These are phyloP conservation scores for Zymoseptoria brevis DNA, from an alignment of 2,329 filamentous ascomycete species.

Conservation along the genomic window DNA sequence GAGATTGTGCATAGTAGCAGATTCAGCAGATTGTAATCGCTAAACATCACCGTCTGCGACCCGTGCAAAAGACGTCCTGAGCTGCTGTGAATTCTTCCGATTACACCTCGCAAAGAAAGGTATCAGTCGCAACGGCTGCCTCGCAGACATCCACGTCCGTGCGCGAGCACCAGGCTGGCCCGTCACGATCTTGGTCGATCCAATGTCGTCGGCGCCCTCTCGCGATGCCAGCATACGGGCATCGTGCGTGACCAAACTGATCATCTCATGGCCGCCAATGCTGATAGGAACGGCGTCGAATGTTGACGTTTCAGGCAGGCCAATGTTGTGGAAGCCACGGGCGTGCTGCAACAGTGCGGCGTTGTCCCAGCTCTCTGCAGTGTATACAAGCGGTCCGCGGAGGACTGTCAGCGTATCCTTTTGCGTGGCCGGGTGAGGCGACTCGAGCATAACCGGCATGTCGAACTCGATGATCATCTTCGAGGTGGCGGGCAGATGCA, in stretches of 20 bases:
- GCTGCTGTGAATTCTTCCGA: constrained; percentile 1
- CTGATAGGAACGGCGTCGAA: neutral
- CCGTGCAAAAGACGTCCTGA: constrained; percentile 1
- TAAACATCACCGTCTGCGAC: constrained; percentile 1
- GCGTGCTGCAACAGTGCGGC: neutral
- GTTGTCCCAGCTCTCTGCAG: constrained; percentile 3
- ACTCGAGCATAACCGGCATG: neutral
- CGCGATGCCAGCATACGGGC: constrained; percentile 1
- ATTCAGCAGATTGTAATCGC: neutral
- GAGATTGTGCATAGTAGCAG: neutral
- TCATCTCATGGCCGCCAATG: constrained; percentile 1
- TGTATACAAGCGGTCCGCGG: constrained; percentile 2
- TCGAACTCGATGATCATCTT: constrained; percentile 1
- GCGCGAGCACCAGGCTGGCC: constrained; percentile 1
- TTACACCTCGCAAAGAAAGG: constrained; percentile 3
- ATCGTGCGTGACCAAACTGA: constrained; percentile 1
- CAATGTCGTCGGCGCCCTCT: constrained; percentile 1
- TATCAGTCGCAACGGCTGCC: constrained; percentile 1
- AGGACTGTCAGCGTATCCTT: constrained; percentile 1
- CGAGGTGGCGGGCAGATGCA: neutral
- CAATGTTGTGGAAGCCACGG: neutral
- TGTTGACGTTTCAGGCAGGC: constrained; percentile 2
- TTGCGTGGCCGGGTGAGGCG: neutral
- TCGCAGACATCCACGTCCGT: neutral
- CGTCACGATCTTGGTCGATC: constrained; percentile 1